These are phyloP conservation scores for Cordia subcordata DNA, from an alignment of 257 asterid species.

Conservation along the genomic window DNA sequence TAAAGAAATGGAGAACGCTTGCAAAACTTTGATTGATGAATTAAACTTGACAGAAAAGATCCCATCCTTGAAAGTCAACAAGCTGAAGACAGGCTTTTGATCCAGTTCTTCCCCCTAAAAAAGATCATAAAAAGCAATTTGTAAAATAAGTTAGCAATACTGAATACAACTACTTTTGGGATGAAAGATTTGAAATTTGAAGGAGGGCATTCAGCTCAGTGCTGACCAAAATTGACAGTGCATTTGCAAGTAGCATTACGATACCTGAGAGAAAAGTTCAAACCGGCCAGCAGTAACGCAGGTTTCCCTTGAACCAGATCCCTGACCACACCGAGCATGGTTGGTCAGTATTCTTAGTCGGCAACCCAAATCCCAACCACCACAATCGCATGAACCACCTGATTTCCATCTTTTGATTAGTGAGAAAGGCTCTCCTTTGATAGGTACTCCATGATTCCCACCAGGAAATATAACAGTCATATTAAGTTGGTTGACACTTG, in stretches of 20 bases:
- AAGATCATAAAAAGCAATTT: background rate
- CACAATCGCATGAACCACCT: slow-evolving; percentile 83
- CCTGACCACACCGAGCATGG: slow-evolving; percentile 13
- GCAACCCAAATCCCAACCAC: slow-evolving; percentile 93
- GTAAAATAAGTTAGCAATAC: too few species aligned
- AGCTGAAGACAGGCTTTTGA: slow-evolving; percentile 28
- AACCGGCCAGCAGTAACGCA: slow-evolving; percentile 23
- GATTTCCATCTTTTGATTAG: slow-evolving; percentile 66
- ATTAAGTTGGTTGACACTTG: slow-evolving; percentile 17
- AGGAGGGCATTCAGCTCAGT: background rate
- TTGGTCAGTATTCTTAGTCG: slow-evolving; percentile 37
- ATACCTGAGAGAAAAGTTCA: slow-evolving; percentile 63
- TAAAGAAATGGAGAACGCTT: slow-evolving; percentile 64
- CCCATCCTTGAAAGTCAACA: slow-evolving; percentile 57
- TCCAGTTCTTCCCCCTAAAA: slow-evolving; percentile 41
- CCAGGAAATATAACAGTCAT: slow-evolving; percentile 64
- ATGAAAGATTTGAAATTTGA: background rate
- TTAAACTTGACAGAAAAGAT: slow-evolving; percentile 58
- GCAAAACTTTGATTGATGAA: slow-evolving; percentile 49
- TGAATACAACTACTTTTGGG: background rate
- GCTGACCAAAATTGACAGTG: background rate
- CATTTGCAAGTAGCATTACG: background rate
- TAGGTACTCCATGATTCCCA: slow-evolving; percentile 69
- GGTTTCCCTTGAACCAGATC: slow-evolving; percentile 22
- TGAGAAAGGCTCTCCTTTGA: slow-evolving; percentile 71